These are phyloP conservation scores for Trichoderma virens DNA, from an alignment of 495 filamentous ascomycete species.

Conservation along the genomic window DNA sequence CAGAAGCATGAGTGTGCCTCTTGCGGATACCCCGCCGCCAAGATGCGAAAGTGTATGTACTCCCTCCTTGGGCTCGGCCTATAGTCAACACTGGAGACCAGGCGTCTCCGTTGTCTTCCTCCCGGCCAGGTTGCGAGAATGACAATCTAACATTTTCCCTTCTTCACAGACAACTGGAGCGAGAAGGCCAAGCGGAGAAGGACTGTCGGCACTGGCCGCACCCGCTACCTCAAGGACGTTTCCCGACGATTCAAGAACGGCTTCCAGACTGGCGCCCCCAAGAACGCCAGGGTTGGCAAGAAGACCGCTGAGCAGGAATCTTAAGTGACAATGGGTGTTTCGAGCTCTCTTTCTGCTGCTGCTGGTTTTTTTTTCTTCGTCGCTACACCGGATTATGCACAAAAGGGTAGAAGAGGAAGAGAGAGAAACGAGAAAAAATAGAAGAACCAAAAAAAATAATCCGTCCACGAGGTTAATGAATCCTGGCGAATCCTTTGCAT, in stretches of 20 bases:
- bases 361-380: neutral
- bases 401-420: neutral
- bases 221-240: constrained; percentile 84
- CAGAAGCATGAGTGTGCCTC: constrained; percentile 98
- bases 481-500: constrained; percentile 5
- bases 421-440: neutral
- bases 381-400: constrained; percentile 2
- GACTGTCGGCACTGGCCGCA: constrained; percentile 92
- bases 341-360: neutral
- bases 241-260: constrained; percentile 90
- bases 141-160: neutral
- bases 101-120: constrained; percentile 5
- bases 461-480: neutral
- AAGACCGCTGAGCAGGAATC: constrained; percentile 5
- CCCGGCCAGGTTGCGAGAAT: neutral
- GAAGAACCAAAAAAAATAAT: constrained; percentile 6
- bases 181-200: constrained; percentile 99
- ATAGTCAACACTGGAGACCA: neutral
- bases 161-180: constrained; percentile 82
- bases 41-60: constrained; percentile 95
- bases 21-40: constrained; percentile 95
- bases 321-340: neutral
- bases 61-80: constrained; percentile 7
- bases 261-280: constrained; percentile 84
- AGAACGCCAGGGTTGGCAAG: constrained; percentile 57